Base-by-base conservation (phyloP, 2,329 filamentous ascomycete species). In the Stenocarpella maydis region DNA sequence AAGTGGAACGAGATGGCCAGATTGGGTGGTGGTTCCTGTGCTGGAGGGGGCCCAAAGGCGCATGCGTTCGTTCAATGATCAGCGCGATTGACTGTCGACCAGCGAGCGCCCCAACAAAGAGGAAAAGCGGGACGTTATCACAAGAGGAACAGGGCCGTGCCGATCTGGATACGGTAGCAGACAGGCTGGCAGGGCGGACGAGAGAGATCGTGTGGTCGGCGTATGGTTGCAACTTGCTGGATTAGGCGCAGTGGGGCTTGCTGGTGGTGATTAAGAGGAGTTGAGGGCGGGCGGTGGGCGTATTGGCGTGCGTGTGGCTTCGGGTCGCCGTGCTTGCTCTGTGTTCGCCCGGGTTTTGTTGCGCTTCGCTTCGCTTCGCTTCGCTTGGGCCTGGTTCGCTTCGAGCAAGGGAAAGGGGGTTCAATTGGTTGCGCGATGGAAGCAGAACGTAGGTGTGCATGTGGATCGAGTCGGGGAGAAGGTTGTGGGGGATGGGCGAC, bases 81-180 rank as follows among this genome's bases (percentile, higher is more conserved):
- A 67, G 64, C 64, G 60, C 49, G 60, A 65, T 68, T 64, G 58
- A 61, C 63, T 60, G 67, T 71, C 69, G 67, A 64, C 69, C 67
- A 69, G 69, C 69, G 69, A 65, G 60, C 61, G 61, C 67, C 69
- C 66, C 69, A 65, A 70, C 69, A 71, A 69, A 71, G 69, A 71
- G 55, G 63, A 71, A 71, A 71, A 71, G 67, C 69, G 69, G 69
- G 69, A 71, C 69, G 69, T 71, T 71, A 69, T 71, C 69, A 71
- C 63, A 69, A 69, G 65, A 60, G 34, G 69, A 67, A 69, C 69
- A 69, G 69, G 69, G 55, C 63, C 24, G 54, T 67, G 43, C 66
- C 58, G 55, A 54, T 65, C 58, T 61, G 58, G 54, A 63, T 50
- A 68, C 69, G 58, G 65, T 60, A 70, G 69, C 69, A 58, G 39